Evolutionary conservation across 2,329 filamentous ascomycete species (phyloP).

Genomic region (Davidsoniella neocaledoniae): DNA sequence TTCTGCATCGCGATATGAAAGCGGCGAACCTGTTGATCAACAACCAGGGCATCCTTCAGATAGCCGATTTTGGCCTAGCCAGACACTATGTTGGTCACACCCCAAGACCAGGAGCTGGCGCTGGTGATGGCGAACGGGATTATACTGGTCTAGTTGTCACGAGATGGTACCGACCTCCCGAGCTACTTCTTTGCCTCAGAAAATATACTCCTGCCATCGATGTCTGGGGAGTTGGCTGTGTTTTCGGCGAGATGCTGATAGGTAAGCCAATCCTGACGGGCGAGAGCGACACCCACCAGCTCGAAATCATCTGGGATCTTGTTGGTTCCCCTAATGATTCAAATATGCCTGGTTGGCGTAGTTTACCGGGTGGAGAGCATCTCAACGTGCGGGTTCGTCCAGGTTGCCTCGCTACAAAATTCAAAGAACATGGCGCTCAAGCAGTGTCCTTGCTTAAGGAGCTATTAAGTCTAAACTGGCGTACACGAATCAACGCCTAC

Average conservation of each 20-base stretch:
- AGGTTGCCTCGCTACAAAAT: constrained; percentile 54
- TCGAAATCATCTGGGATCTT: constrained; percentile 84
- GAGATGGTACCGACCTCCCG: constrained; percentile 89
- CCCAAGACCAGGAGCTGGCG: constrained; percentile 59
- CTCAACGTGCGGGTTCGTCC: constrained; percentile 45
- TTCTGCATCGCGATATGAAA: constrained; percentile 97
- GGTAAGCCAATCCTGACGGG: constrained; percentile 85
- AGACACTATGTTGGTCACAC: constrained; percentile 78
- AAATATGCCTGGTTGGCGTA: constrained; percentile 82
- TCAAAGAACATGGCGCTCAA: constrained; percentile 55
- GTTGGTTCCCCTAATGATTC: constrained; percentile 80
- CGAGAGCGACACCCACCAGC: constrained; percentile 74
- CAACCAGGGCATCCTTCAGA: constrained; percentile 83
- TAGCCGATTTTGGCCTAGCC: constrained; percentile 91
- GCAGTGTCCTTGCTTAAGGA: constrained; percentile 69
- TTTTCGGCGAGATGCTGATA: constrained; percentile 95
- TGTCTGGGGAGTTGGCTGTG: constrained; percentile 97
- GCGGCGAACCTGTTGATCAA: constrained; percentile 94
- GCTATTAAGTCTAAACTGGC: constrained; percentile 78
- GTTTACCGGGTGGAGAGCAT: constrained; percentile 64
- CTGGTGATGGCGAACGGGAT: constrained; percentile 71
- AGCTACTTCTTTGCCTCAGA: constrained; percentile 73
- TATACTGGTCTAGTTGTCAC: constrained; percentile 97
- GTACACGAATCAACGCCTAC: constrained; percentile 73
- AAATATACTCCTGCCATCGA: constrained; percentile 96